Base-by-base conservation (phyloP, 129 eudicot genomes). In the Ambrosia trifida region DNA sequence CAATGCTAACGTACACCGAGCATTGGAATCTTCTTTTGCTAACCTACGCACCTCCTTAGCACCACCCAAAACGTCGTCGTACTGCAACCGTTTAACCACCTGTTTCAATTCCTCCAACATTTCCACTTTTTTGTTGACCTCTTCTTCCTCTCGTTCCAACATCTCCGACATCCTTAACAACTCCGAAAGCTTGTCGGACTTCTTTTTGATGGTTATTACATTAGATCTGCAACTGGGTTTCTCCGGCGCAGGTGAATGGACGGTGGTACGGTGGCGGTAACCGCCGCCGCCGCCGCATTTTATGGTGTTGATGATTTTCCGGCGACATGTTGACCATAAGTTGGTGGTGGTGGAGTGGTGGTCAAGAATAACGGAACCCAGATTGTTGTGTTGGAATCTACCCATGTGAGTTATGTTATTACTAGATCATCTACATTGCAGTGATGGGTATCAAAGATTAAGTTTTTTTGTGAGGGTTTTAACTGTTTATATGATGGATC, bases 241-340 rank as follows among this genome's bases (percentile, higher is more conserved):
- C 71, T 44, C 79, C 28, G 12, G 5, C 58, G 43, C 58, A 57
- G 73, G 78, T 51, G 73, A 44, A 19, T 12, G 38, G 11, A 24
- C 66, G 3, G 66, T 44, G 40, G 62, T 40, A 7, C 76, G 50
- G 64, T 74, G 76, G 56, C 70, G 82, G 24, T 58, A 50, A 33
- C 72, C 68, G 2, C 90, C 85, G 19, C 97, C 91, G 10, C 88
- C 88, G 19, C 97, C 91, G 60, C 97, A 91, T 19, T 86, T 78
- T 50, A 91, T 61, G 40, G 89, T 61, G 71, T 78, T 72, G 4
- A 86, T 59, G 79, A 89, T 76, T 60, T 35, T 78, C 38, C 87
- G 86, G 47, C 86, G 85, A 63, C 84, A 78, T 0, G 89, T 79
- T 7, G 85, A 60, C 89, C 91, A 89, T 7, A 79, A 41, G 14